A percentile compares a stretch with the other conserved stretches of the same genome.
phyloP scores from a whole-genome alignment of 148 eudicot species.

The Fallopia convolvulus region DNA sequence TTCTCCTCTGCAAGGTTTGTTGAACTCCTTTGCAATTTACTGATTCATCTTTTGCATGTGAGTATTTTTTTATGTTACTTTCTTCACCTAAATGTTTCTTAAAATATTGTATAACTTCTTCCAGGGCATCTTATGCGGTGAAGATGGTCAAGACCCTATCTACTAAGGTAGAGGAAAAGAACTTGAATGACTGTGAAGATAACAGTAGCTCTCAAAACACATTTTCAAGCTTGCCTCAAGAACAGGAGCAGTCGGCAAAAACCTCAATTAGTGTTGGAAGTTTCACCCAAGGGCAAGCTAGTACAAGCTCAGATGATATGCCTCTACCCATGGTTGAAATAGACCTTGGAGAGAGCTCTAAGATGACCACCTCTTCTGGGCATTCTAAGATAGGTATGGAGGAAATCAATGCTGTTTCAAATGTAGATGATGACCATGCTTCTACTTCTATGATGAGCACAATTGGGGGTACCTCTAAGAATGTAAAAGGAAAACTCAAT shows the following conservation, averaged over 20 bases:
- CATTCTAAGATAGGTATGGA: constrained; percentile 21
- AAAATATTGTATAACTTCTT: constrained; percentile 13
- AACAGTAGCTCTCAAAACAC: constrained; percentile 81
- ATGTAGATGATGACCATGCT: constrained; percentile 31
- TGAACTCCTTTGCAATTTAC: neutral
- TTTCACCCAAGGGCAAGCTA: constrained; percentile 70
- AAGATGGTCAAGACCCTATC: constrained; percentile 74
- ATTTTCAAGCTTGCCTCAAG: constrained; percentile 85
- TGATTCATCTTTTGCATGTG: neutral
- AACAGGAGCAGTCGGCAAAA: constrained; percentile 67
- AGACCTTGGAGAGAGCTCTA: constrained; percentile 17
- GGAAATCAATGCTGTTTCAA: constrained; percentile 28
- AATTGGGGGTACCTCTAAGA: constrained; percentile 32
- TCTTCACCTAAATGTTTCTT: constrained; percentile 1
- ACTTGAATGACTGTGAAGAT: constrained; percentile 61
- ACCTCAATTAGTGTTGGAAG: constrained; percentile 75
- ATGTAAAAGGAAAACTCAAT: constrained; percentile 30
- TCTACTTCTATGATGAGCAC: constrained; percentile 30
- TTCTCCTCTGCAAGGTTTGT: constrained; percentile 91
- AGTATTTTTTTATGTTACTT: neutral
- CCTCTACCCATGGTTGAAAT: constrained; percentile 30
- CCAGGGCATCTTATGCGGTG: constrained; percentile 91
- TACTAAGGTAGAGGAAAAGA: constrained; percentile 68
- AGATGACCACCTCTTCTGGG: constrained; percentile 11
- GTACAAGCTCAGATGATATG: constrained; percentile 81